Evolutionary conservation across 768 basidiomycete species (phyloP).

Genomic region (Lactarius hengduanensis): DNA sequence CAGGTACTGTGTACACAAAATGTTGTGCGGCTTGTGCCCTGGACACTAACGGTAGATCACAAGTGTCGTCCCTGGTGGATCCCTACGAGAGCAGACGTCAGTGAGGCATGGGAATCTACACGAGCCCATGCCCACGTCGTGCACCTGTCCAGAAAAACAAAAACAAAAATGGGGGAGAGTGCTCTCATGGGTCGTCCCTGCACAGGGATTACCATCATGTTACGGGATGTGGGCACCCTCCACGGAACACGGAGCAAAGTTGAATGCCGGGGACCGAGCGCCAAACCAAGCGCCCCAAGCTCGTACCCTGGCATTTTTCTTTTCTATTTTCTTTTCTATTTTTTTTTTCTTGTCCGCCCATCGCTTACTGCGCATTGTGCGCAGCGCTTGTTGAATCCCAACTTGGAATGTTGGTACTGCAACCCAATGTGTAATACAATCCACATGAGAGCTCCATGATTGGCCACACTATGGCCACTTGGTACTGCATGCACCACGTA

Average conservation of each 20-base stretch:
- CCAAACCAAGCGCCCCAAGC: not conserved
- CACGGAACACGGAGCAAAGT: not conserved
- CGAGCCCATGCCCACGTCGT: not conserved
- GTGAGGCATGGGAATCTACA: not conserved
- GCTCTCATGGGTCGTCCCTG: not conserved
- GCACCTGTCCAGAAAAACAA: not conserved
- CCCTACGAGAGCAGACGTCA: conserved; percentile 5
- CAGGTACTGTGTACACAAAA: not conserved
- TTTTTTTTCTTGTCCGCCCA: not conserved
- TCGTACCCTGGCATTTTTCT: not conserved
- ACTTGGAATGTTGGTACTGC: not conserved
- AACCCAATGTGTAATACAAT: not conserved
- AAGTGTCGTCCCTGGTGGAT: conserved; percentile 7
- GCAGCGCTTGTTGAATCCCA: not conserved
- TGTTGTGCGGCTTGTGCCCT: conserved; percentile 2
- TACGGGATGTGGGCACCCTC: conserved; percentile 12
- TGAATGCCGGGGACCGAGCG: conserved; percentile 10
- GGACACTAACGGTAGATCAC: not conserved
- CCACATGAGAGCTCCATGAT: not conserved
- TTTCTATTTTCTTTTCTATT: not conserved
- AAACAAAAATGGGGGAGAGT: not conserved
- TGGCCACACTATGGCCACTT: not conserved
- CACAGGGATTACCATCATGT: not conserved
- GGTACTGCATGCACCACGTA: not conserved
- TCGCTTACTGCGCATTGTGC: not conserved